Evolutionary conservation across 441 rosid genomes (phyloP), one percentile per base, ranked within the genome.

Genomic region (Omphalea diandra): DNA sequence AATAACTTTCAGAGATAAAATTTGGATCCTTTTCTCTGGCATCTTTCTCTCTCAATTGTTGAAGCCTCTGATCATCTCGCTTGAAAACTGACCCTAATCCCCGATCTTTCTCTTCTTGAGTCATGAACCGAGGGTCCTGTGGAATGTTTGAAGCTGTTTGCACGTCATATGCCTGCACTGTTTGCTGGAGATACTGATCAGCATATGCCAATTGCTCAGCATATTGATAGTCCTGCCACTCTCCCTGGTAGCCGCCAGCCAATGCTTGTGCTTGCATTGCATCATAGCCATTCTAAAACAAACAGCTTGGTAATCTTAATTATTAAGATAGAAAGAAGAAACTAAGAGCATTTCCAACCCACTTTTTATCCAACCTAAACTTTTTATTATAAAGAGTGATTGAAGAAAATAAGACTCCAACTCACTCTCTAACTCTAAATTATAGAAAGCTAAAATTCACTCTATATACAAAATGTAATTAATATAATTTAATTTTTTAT

Each of bases 61-160:
- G 98, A 82, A 94, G 96, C 86, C 98, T 84, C 77, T 87, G 83
- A 80, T 94, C 97, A 68, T 94, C 98, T 56, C 97, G 88, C 90
- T 94, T 94, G 81, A 94, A 94, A 54, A 94, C 98, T 17, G 98
- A 94, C 40, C 98, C 98, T 60, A 94, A 82, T 63, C 98, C 98
- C 26, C 98, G 83, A 72, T 94, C 98, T 81, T 94, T 94, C 87
- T 91, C 96, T 82, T 94, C 98, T 76, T 94, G 98, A 49, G 97
- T 87, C 98, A 94, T 94, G 71, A 87, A 83, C 44, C 75, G 86
- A 54, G 98, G 98, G 82, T 94, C 98, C 71, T 76, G 91, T 56
- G 57, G 75, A 43, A 80, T 49, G 69, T 71, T 72, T 53, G 81
- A 36, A 63, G 76, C 85, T 29, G 79, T 81, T 76, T 92, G 97